phyloP scores from a whole-genome alignment of 208 protist species.

The Trypanosoma rangeli region DNA sequence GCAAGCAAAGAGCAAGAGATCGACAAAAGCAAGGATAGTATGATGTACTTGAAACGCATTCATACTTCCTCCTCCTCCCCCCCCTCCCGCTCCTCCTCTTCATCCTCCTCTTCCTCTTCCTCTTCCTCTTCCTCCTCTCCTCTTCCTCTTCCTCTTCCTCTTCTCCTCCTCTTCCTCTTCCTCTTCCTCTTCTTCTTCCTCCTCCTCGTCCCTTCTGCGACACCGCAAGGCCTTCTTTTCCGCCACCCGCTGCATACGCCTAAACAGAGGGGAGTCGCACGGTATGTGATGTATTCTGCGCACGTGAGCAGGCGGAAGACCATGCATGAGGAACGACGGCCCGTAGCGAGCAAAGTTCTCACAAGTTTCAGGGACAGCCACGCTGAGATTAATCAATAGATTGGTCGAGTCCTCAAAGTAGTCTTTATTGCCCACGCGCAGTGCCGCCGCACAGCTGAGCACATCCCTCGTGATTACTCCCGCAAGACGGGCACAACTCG shows the following conservation, averaged over 20 bases:
- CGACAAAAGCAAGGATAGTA: background rate
- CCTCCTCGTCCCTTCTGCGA: constrained; percentile 6
- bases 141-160: constrained; percentile 19
- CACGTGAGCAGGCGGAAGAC: constrained; percentile 28
- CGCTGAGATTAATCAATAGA: constrained; percentile 28
- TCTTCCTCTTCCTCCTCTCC: constrained; percentile 7
- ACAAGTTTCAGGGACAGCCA: constrained; percentile 42
- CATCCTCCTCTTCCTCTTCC: constrained; percentile 21
- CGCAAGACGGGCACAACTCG: constrained; percentile 36
- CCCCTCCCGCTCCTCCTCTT: constrained; percentile 9
- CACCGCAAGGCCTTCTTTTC: background rate
- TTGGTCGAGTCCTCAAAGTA: constrained; percentile 37
- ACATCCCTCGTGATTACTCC: constrained; percentile 49
- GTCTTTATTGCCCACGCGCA: constrained; percentile 17
- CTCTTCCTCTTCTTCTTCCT: constrained; percentile 12
- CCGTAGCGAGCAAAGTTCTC: constrained; percentile 52
- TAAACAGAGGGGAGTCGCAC: constrained; percentile 19
- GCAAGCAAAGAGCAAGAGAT: background rate
- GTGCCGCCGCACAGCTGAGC: constrained; percentile 37
- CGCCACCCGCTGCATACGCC: constrained; percentile 8
- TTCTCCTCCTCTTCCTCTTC: constrained; percentile 10
- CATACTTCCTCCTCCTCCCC: constrained; percentile 4
- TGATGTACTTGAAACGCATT: background rate
- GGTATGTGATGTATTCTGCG: constrained; percentile 19
- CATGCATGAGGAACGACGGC: constrained; percentile 60